These are phyloP conservation scores for Rhipidocladum racemiflorum DNA, from an alignment of 176 grass and related monocot species.

Conservation along the genomic window DNA sequence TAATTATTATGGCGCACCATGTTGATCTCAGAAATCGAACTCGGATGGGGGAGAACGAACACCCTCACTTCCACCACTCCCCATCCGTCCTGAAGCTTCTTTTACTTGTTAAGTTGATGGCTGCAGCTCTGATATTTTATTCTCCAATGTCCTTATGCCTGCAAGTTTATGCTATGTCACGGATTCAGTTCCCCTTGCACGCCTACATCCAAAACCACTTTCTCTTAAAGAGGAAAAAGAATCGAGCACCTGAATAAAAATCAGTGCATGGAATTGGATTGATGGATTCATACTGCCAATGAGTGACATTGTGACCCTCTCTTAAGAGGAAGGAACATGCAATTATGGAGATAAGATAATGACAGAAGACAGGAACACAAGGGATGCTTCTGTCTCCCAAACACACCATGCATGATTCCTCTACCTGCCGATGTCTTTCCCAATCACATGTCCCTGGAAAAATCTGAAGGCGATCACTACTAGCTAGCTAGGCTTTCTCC, in stretches of 20 bases:
- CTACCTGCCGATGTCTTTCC: background rate
- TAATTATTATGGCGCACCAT: no score
- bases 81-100: background rate
- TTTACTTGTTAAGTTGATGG: background rate
- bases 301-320: background rate
- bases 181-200: background rate
- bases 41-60: no score
- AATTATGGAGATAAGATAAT: background rate
- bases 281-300: background rate
- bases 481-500: background rate
- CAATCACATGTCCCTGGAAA: conserved; percentile 17
- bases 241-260: background rate
- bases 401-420: conserved; percentile 14
- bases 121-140: background rate
- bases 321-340: background rate
- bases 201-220: background rate
- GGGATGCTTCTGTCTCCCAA: conserved; percentile 17
- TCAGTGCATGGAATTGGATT: background rate
- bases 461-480: background rate
- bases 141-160: background rate
- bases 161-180: background rate
- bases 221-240: background rate
- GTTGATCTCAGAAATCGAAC: no score
- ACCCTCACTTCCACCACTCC: no score
- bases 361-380: conserved; percentile 20